A percentile compares a stretch with the other conserved stretches of the same genome.
Evolutionary conservation across 2,329 filamentous ascomycete species (phyloP).

Genomic region (Trematosphaeria pertusa): DNA sequence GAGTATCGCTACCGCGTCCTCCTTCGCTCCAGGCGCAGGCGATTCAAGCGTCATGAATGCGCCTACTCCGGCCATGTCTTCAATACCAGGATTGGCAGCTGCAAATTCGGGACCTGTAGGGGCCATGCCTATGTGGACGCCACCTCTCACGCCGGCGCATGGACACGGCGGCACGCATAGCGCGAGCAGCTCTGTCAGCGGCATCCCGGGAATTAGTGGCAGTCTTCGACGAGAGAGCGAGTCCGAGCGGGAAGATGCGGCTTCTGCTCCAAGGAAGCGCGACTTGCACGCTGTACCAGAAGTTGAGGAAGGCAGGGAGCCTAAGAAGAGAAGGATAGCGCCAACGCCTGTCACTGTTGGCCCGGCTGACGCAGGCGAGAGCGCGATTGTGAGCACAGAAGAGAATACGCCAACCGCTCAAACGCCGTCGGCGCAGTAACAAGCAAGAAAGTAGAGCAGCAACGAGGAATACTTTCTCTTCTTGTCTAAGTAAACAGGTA

Average conservation of each 20-base stretch:
- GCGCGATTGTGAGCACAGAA: slow-evolving; percentile 38
- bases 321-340: slow-evolving; percentile 55
- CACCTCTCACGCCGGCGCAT: slow-evolving; percentile 80
- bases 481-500: background rate
- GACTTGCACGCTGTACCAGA: slow-evolving; percentile 47
- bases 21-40: slow-evolving; percentile 48
- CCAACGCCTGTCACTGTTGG: slow-evolving; percentile 51
- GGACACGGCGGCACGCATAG: slow-evolving; percentile 55
- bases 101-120: slow-evolving; percentile 67
- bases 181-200: slow-evolving; percentile 60
- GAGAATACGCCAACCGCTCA: slow-evolving; percentile 35
- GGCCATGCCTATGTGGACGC: slow-evolving; percentile 78
- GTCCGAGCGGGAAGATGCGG: slow-evolving; percentile 43
- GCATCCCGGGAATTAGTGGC: slow-evolving; percentile 51
- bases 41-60: slow-evolving; percentile 66
- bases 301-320: slow-evolving; percentile 40
- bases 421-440: slow-evolving; percentile 23
- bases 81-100: slow-evolving; percentile 77
- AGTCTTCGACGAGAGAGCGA: slow-evolving; percentile 38
- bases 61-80: slow-evolving; percentile 78
- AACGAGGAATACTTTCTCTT: slow-evolving; percentile 1
- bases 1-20: slow-evolving; percentile 73
- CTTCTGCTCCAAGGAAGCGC: slow-evolving; percentile 40
- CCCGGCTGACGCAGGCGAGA: slow-evolving; percentile 26
- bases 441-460: background rate